phyloP scores from a whole-genome alignment of 1,284 basidiomycete species.

The Baeospora myosura region DNA sequence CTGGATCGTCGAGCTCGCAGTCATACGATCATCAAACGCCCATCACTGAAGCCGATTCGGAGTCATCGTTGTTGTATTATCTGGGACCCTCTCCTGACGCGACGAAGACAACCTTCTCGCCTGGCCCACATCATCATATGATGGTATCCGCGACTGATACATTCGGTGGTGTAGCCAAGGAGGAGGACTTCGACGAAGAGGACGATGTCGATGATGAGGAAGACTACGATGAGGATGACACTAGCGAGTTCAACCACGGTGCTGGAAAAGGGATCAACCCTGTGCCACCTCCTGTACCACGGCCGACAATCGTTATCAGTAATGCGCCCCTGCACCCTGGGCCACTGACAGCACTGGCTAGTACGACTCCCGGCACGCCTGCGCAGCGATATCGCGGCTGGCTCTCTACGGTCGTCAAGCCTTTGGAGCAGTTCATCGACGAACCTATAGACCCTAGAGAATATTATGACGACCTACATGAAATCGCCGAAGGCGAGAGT shows the following conservation, averaged over 20 bases:
- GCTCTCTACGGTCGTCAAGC: constrained; percentile 52
- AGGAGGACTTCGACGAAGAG: constrained; percentile 10
- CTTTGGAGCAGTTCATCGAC: constrained; percentile 58
- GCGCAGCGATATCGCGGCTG: constrained; percentile 42
- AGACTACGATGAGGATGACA: constrained; percentile 17
- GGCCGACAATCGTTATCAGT: constrained; percentile 29
- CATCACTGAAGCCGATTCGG: constrained; percentile 26
- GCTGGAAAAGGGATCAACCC: neutral
- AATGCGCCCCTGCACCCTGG: constrained; percentile 13
- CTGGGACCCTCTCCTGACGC: constrained; percentile 9
- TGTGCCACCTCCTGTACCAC: constrained; percentile 8
- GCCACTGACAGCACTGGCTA: constrained; percentile 8
- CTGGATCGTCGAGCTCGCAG: constrained; percentile 29
- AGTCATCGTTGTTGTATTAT: constrained; percentile 16
- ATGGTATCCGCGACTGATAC: constrained; percentile 25
- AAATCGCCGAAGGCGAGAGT: constrained; percentile 74
- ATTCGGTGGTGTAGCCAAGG: constrained; percentile 27
- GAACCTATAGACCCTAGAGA: constrained; percentile 50
- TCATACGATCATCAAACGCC: constrained; percentile 30
- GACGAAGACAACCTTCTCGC: constrained; percentile 14
- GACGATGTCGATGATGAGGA: constrained; percentile 15
- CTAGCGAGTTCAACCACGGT: neutral
- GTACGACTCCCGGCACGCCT: constrained; percentile 11
- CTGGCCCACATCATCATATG: constrained; percentile 14
- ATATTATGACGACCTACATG: constrained; percentile 56